Percentiles rank a stretch among this genome's conserved stretches.
These are phyloP conservation scores for Mortierella sp. DNA, from an alignment of 371 early-diverging fungal species.

Conservation along the genomic window DNA sequence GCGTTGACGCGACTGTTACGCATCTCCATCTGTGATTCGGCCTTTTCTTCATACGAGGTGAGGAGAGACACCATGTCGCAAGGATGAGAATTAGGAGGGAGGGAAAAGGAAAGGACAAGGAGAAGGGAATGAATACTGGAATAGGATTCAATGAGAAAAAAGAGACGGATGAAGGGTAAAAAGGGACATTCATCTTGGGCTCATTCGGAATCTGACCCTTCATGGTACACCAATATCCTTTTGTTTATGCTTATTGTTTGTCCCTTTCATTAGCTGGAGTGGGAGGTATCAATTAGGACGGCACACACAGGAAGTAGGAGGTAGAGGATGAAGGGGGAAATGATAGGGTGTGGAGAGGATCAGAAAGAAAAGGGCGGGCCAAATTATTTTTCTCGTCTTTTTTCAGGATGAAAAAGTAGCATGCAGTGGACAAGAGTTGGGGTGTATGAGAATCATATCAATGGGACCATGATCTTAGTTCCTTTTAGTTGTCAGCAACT, in stretches of 20 bases:
- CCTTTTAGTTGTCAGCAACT: neutral
- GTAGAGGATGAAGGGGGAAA: neutral
- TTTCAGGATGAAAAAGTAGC: neutral
- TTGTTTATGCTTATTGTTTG: neutral
- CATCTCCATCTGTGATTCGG: neutral
- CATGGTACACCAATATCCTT: neutral
- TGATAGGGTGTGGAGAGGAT: neutral
- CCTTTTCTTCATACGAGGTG: conserved; percentile 1
- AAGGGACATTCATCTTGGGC: neutral
- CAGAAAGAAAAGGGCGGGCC: neutral
- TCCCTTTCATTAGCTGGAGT: neutral
- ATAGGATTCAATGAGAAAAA: neutral
- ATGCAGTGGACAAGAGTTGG: neutral
- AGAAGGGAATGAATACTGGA: neutral
- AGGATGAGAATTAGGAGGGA: neutral
- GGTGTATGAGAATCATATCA: neutral
- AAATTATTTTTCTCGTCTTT: neutral
- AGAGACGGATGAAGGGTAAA: neutral
- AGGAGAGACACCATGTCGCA: neutral
- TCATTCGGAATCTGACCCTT: neutral
- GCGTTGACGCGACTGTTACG: conserved; percentile 16
- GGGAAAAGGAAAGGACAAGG: neutral
- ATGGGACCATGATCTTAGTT: neutral
- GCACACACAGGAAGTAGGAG: neutral
- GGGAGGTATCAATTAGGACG: neutral